These are phyloP conservation scores for Dothideomycetes sp. DNA, from an alignment of 2,329 filamentous ascomycete genomes.

Conservation along the genomic window DNA sequence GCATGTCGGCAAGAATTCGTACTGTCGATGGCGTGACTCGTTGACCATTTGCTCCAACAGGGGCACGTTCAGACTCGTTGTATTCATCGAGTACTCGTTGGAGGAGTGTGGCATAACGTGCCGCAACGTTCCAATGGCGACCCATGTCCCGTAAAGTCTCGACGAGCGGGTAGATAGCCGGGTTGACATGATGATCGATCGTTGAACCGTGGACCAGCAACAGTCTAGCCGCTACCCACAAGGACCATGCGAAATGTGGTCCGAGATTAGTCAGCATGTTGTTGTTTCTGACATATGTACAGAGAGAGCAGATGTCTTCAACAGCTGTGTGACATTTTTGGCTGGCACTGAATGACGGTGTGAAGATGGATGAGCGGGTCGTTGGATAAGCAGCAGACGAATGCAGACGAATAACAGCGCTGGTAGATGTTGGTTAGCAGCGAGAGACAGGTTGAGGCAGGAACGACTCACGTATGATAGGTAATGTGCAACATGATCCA, in stretches of 20 bases:
- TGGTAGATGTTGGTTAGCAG: constrained; percentile 25
- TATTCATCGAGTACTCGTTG: constrained; percentile 81
- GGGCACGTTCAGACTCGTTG: constrained; percentile 59
- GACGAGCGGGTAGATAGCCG: constrained; percentile 72
- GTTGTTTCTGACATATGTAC: constrained; percentile 67
- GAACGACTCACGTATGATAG: constrained; percentile 61
- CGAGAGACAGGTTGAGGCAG: background rate
- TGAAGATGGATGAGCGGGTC: constrained; percentile 79
- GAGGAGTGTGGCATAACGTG: constrained; percentile 69
- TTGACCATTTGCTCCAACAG: constrained; percentile 51
- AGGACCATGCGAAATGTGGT: constrained; percentile 81
- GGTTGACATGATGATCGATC: constrained; percentile 72
- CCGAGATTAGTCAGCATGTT: constrained; percentile 71
- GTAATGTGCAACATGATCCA: constrained; percentile 90
- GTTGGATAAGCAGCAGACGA: constrained; percentile 90
- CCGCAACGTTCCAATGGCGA: constrained; percentile 74
- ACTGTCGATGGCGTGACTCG: constrained; percentile 73
- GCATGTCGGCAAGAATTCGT: constrained; percentile 83
- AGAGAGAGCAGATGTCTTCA: constrained; percentile 69
- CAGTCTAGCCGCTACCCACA: constrained; percentile 84
- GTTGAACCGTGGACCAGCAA: constrained; percentile 85
- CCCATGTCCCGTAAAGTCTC: constrained; percentile 75
- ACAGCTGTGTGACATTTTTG: constrained; percentile 77
- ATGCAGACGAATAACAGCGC: constrained; percentile 77
- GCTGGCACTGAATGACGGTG: constrained; percentile 74